Base-by-base conservation (phyloP, 2,329 filamentous ascomycete genomes). In the Colletotrichum brevisporum region DNA sequence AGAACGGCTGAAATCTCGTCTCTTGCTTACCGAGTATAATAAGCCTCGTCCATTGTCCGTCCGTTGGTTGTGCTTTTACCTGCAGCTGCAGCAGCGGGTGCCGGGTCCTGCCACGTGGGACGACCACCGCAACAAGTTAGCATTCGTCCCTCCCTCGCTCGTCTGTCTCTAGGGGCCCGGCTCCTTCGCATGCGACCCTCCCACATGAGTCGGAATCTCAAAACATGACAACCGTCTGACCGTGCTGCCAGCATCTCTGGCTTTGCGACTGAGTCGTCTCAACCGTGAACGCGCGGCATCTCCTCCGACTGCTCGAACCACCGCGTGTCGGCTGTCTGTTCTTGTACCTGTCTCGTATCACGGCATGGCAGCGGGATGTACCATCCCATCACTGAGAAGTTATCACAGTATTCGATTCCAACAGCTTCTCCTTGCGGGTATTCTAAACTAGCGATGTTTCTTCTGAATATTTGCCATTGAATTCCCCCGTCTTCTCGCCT, bases 71-170 rank as follows among this genome's bases (percentile, higher is more conserved):
- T 12, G 8, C 31, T 10, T 2, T 36, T 36, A 36, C 52, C 9
- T 53, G 18, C 26, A 36, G 21, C 21, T 2, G 21, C 21, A 24
- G 13, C 48, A 18, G 24, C 39, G 54, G 21, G 48, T 39, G 54
- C 59, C 12, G 48, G 52, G 48, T 45, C 15, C 13, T 68, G 60
- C 65, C 60, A 68, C 60, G 65, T 64, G 65, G 53, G 31, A 9
- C 24, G n/a, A n/a, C 31, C 27, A 43, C 54, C 16, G 47, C 41
- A 48, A 41, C 27, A 15, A 26, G 31, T 10, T 36, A 36, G 8
- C 21, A 24, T 41, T 6, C 10, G 63, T 52, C 58, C 43, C 58
- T 43, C 16, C 47, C 36, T 31, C 53, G 9, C 21, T 24, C 24
- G 41, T 9, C 8, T 24, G 43, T 27, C 21, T 13, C 53, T 41